phyloP scores from a whole-genome alignment of 192 early-diverging fungal genomes.

The Coemansia sp. region DNA sequence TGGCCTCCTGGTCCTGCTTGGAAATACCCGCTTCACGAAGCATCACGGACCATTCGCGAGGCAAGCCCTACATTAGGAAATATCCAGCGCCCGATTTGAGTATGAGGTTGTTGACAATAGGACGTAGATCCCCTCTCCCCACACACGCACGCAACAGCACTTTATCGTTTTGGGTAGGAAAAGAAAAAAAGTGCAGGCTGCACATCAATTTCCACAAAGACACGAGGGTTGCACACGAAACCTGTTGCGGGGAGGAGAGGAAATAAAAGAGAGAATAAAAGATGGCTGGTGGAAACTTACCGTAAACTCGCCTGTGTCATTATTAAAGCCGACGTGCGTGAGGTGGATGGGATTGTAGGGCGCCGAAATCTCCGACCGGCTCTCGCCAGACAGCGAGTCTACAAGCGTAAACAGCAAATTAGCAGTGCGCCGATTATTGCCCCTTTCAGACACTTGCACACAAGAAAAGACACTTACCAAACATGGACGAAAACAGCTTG shows the following conservation, averaged over 20 bases:
- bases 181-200: background rate
- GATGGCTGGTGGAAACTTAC: constrained; percentile 51
- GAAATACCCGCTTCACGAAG: constrained; percentile 93
- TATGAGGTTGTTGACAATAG: constrained; percentile 5
- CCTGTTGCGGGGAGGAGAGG: background rate
- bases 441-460: too few relatives aligned
- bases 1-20: constrained; percentile 95
- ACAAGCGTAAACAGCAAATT: background rate
- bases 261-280: background rate
- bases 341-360: constrained; percentile 97
- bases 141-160: background rate
- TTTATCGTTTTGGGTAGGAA: background rate
- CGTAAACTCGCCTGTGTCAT: constrained; percentile 92
- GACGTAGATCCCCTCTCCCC: background rate
- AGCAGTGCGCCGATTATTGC: background rate
- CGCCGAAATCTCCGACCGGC: constrained; percentile 84
- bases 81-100: background rate
- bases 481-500: constrained; percentile 54
- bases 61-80: constrained; percentile 70
- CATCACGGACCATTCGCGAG: constrained; percentile 90
- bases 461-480: constrained; percentile 28
- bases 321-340: constrained; percentile 97
- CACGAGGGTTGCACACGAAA: background rate
- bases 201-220: constrained; percentile 21
- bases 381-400: constrained; percentile 63